phyloP scores from a whole-genome alignment of 75 land plant species.

The Cryptomeria japonica region DNA sequence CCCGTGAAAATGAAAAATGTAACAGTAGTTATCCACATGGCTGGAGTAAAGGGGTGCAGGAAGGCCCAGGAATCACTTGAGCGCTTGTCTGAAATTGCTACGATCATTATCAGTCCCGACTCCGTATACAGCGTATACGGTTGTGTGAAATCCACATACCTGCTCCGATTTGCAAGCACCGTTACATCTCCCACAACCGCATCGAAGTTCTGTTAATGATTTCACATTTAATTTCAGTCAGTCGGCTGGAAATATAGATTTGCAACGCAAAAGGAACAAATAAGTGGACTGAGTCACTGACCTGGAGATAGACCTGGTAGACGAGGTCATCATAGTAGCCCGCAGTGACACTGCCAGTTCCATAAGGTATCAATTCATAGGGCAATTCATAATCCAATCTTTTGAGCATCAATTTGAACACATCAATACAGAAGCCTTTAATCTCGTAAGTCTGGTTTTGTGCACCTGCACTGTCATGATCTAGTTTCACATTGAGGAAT shows the following conservation, averaged over 20 bases:
- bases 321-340: conserved; percentile 26
- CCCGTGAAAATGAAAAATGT: no score
- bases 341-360: no score
- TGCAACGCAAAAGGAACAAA: neutral
- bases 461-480: neutral
- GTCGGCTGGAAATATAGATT: no score
- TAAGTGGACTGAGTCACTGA: neutral
- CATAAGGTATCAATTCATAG: conserved; percentile 15
- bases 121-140: conserved; percentile 58
- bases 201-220: conserved; percentile 31
- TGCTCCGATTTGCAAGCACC: conserved; percentile 20
- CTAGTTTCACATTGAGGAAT: conserved; percentile 8
- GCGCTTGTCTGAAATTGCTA: conserved; percentile 4
- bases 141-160: conserved; percentile 57
- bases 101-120: conserved; percentile 54
- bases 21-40: no score
- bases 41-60: no score
- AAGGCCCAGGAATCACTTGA: no score
- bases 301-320: neutral
- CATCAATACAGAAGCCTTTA: neutral
- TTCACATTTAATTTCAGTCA: no score
- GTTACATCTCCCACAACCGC: neutral
- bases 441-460: neutral
- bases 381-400: conserved; percentile 20
- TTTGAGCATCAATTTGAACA: conserved; percentile 32